Base-by-base conservation (phyloP, 331 rosid species). In the Saraca asoca region DNA sequence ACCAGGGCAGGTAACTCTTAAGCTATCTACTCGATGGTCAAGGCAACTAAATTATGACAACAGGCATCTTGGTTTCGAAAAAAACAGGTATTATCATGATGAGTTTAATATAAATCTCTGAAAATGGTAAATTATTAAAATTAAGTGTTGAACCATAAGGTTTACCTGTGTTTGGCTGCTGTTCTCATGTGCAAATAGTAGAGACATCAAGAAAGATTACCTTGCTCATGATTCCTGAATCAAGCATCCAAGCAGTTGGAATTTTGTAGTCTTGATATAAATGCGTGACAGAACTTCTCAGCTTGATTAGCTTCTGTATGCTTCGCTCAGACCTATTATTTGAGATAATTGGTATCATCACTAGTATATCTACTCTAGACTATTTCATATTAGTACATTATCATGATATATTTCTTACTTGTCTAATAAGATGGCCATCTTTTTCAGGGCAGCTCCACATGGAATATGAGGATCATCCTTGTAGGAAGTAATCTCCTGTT, bases 231-330 rank as follows among this genome's bases (percentile, higher is more conserved):
- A 88, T 78, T 70, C 98, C 98, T 2, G 96, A 81, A 78, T 91
- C 96, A 46, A 91, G 95, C 98, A 88, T 91, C 98, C 98, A 91
- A 54, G 80, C 76, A 49, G 80, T 85, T 68, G 96, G 96, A 72
- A 91, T 84, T 69, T 79, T 91, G 80, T 69, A 71, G 37, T 72
- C 79, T 34, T 87, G 85, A 71, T 91, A 89, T 62, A 90, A 83
- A 15, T 58, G 78, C 66, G 66, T 77, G 56, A 69, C 96, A 12
- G 86, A 80, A 69, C 43, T 85, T 57, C 96, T 75, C 56, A 88
- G 74, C 75, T 78, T 73, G 67, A 85, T 75, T 68, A 91, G 42
- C 78, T 77, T 81, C 68, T 85, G 92, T 71, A 88, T 79, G 78
- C 85, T 80, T 72, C 73, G 73, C 82, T 91, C 98, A 50, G 95